phyloP scores from a whole-genome alignment of 352 stramenopile species.

The Phytophthora quininea region DNA sequence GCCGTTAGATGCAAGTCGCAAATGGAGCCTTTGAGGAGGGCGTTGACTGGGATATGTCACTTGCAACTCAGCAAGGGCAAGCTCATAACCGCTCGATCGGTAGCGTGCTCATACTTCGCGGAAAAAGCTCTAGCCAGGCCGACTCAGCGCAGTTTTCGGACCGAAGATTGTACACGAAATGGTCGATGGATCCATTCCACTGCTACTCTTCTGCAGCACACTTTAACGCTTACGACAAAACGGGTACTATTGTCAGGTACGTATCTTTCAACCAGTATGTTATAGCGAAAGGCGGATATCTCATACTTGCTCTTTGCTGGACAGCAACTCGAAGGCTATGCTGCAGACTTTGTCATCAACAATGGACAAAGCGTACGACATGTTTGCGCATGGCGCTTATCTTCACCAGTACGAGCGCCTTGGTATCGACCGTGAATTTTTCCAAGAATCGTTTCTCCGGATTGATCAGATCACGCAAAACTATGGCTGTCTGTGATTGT shows the following conservation, averaged over 20 bases:
- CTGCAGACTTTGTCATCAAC: constrained; percentile 53
- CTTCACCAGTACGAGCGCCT: constrained; percentile 69
- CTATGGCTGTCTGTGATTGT: constrained; percentile 40
- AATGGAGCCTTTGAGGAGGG: constrained; percentile 66
- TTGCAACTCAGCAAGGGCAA: constrained; percentile 31
- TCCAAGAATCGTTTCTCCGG: constrained; percentile 66
- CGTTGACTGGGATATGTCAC: constrained; percentile 59
- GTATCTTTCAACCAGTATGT: background rate
- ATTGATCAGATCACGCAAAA: constrained; percentile 80
- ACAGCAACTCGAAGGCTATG: constrained; percentile 72
- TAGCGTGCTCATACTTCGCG: constrained; percentile 61
- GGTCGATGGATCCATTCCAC: constrained; percentile 43
- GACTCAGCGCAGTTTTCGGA: constrained; percentile 48
- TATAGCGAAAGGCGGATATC: background rate
- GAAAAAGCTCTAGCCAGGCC: constrained; percentile 24
- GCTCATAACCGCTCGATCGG: constrained; percentile 48
- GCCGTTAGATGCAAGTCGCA: constrained; percentile 64
- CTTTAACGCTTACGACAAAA: constrained; percentile 81
- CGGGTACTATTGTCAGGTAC: constrained; percentile 58
- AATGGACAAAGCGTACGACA: constrained; percentile 66
- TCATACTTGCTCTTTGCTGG: constrained; percentile 1
- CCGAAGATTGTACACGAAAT: constrained; percentile 50
- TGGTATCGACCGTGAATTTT: constrained; percentile 61
- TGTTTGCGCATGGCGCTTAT: constrained; percentile 71
- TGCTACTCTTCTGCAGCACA: constrained; percentile 29